These are phyloP conservation scores for Nadsonia fulvescens DNA, from an alignment of 805 yeast species.

Conservation along the genomic window DNA sequence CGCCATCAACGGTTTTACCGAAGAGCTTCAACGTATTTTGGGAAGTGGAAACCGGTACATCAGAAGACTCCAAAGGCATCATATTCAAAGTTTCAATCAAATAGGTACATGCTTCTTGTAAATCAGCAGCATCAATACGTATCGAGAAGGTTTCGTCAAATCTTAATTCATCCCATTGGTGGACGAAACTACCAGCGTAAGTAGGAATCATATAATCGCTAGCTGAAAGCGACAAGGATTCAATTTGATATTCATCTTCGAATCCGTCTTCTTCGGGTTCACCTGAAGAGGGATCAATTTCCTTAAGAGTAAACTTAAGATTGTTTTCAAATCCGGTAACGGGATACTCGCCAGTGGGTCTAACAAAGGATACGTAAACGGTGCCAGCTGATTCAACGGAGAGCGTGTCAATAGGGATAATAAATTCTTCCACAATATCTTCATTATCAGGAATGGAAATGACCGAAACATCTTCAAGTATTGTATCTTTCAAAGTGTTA, in stretches of 20 bases:
- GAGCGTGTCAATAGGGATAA: slow-evolving; percentile 55
- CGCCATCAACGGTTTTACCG: slow-evolving; percentile 51
- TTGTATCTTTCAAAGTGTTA: slow-evolving; percentile 66
- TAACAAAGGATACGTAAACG: slow-evolving; percentile 58
- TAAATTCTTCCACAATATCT: slow-evolving; percentile 48
- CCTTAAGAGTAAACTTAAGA: slow-evolving; percentile 60
- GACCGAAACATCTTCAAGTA: slow-evolving; percentile 61
- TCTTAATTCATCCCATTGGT: slow-evolving; percentile 53
- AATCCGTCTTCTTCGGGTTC: slow-evolving; percentile 65
- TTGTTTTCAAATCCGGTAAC: slow-evolving; percentile 42
- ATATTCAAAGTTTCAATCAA: slow-evolving; percentile 37
- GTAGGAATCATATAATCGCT: slow-evolving; percentile 75
- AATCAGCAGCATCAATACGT: slow-evolving; percentile 41
- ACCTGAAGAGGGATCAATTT: slow-evolving; percentile 55
- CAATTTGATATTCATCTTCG: slow-evolving; percentile 86
- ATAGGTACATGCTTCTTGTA: slow-evolving; percentile 40
- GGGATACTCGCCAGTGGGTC: slow-evolving; percentile 27
- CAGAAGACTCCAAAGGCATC: slow-evolving; percentile 61
- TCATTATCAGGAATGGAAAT: slow-evolving; percentile 24
- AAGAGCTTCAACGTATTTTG: slow-evolving; percentile 63
- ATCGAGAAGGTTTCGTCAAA: slow-evolving; percentile 31
- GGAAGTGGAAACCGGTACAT: slow-evolving; percentile 33
- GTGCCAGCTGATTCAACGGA: slow-evolving; percentile 55
- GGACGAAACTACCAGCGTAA: slow-evolving; percentile 57
- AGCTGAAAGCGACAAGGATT: slow-evolving; percentile 50